A percentile compares a stretch with the other conserved stretches of the same genome.
phyloP scores from a whole-genome alignment of 1,284 basidiomycete genomes.

The Puccinia coronata region DNA sequence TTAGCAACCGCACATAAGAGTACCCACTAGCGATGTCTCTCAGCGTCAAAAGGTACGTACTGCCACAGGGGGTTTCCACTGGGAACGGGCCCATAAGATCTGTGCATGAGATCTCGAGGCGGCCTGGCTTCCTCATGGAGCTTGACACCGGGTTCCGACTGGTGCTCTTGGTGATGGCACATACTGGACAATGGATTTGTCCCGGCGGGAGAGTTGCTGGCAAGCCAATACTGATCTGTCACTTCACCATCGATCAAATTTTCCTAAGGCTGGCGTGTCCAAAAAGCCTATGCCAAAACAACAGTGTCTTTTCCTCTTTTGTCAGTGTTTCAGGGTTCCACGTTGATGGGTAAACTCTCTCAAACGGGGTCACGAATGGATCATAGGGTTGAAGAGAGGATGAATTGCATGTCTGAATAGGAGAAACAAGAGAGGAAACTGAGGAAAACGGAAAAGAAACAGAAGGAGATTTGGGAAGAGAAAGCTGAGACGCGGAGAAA shows the following conservation, averaged over 20 bases:
- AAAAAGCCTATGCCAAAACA: too few relatives aligned
- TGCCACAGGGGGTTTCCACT: background rate
- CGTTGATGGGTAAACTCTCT: too few relatives aligned
- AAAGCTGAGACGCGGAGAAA: background rate
- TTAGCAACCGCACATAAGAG: background rate
- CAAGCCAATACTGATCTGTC: background rate
- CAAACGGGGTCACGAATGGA: too few relatives aligned
- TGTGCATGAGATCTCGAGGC: background rate
- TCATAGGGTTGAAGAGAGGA: too few relatives aligned
- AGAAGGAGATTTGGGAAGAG: background rate
- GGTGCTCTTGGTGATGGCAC: constrained; percentile 7
- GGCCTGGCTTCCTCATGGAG: background rate
- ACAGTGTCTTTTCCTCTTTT: too few relatives aligned
- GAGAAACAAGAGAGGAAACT: too few relatives aligned
- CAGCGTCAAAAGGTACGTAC: background rate
- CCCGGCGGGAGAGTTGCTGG: background rate
- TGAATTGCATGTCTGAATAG: too few relatives aligned
- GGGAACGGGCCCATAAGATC: background rate
- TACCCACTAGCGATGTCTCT: background rate
- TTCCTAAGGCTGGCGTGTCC: background rate
- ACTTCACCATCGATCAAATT: background rate
- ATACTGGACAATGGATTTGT: too few relatives aligned
- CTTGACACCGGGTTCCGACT: background rate
- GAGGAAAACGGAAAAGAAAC: too few relatives aligned
- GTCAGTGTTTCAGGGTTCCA: too few relatives aligned